Percentiles rank a stretch among this genome's conserved stretches.
These are phyloP conservation scores for Tulasnella sp. DNA, from an alignment of 768 basidiomycete species.

Conservation along the genomic window DNA sequence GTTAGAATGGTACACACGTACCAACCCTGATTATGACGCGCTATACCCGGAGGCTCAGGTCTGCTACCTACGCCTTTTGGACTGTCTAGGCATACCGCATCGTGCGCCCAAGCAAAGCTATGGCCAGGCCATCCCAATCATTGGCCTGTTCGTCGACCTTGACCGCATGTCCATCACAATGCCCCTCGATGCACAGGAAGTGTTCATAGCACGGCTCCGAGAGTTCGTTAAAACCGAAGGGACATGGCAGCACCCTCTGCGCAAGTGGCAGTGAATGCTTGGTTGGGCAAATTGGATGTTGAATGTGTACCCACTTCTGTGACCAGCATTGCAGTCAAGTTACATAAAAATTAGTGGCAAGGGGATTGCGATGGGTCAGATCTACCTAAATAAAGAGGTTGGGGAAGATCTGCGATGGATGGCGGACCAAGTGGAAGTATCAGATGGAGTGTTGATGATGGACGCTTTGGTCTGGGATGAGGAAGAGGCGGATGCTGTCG, in stretches of 20 bases:
- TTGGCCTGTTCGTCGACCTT: conserved; percentile 33
- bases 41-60: conserved; percentile 29
- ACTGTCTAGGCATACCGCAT: conserved; percentile 33
- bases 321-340: conserved; percentile 27
- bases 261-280: conserved; percentile 26
- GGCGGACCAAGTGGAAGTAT: conserved; percentile 19
- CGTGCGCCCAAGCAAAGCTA: conserved; percentile 32
- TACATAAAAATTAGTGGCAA: conserved; percentile 32
- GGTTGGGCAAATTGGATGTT: conserved; percentile 36
- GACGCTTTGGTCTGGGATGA: conserved; percentile 19
- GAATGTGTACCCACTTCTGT: conserved; percentile 32
- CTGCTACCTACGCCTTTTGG: conserved; percentile 31
- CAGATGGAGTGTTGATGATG: conserved; percentile 23
- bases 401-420: conserved; percentile 30
- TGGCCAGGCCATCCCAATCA: conserved; percentile 28
- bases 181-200: conserved; percentile 5
- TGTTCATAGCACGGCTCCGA: conserved; percentile 22
- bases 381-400: conserved; percentile 28
- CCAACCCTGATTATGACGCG: conserved; percentile 27
- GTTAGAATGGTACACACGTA: conserved; percentile 25
- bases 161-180: conserved; percentile 28
- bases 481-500: conserved; percentile 3
- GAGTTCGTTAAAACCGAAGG: not conserved
- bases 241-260: conserved; percentile 17
- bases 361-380: not conserved